A percentile compares a stretch with the other conserved stretches of the same genome.
These are phyloP conservation scores for Microthlaspi erraticum DNA, from an alignment of 345 rosid species.

Conservation along the genomic window DNA sequence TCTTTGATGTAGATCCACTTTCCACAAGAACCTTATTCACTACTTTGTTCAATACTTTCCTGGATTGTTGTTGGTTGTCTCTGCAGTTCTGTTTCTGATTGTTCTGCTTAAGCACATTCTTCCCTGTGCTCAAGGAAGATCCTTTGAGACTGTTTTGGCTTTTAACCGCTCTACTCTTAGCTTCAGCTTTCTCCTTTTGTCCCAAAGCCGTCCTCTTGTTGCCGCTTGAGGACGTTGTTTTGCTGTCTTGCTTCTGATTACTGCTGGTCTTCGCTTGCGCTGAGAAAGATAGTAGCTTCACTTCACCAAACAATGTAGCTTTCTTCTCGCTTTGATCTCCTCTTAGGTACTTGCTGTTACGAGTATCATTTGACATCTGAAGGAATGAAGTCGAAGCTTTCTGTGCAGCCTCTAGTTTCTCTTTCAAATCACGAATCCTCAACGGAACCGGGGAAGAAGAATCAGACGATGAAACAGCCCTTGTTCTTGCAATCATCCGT, in stretches of 20 bases:
- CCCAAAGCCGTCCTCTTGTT: slow-evolving; percentile 37
- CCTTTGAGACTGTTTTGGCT: slow-evolving; percentile 63
- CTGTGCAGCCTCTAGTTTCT: slow-evolving; percentile 69
- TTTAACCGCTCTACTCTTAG: slow-evolving; percentile 59
- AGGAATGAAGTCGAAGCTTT: slow-evolving; percentile 40
- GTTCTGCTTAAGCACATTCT: slow-evolving; percentile 79
- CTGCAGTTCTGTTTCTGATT: slow-evolving; percentile 84
- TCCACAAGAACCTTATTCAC: slow-evolving; percentile 52
- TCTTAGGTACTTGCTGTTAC: slow-evolving; percentile 45
- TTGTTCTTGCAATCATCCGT: slow-evolving; percentile 53
- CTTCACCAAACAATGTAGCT: slow-evolving; percentile 54
- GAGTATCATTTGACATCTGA: slow-evolving; percentile 35
- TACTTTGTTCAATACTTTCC: slow-evolving; percentile 51
- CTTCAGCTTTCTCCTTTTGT: slow-evolving; percentile 59
- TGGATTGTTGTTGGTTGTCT: slow-evolving; percentile 52
- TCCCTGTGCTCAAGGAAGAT: slow-evolving; percentile 56
- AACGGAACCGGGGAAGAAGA: slow-evolving; percentile 68
- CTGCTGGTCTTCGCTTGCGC: slow-evolving; percentile 85
- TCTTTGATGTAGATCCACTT: slow-evolving; percentile 50
- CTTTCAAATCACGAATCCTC: slow-evolving; percentile 67
- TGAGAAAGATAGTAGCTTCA: slow-evolving; percentile 82
- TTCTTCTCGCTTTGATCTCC: slow-evolving; percentile 36
- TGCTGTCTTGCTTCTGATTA: slow-evolving; percentile 69
- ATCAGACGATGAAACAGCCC: slow-evolving; percentile 59
- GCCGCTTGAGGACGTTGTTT: slow-evolving; percentile 43